phyloP scores from a whole-genome alignment of 78 protist genomes.

The Tieghemostelium lacteum region DNA sequence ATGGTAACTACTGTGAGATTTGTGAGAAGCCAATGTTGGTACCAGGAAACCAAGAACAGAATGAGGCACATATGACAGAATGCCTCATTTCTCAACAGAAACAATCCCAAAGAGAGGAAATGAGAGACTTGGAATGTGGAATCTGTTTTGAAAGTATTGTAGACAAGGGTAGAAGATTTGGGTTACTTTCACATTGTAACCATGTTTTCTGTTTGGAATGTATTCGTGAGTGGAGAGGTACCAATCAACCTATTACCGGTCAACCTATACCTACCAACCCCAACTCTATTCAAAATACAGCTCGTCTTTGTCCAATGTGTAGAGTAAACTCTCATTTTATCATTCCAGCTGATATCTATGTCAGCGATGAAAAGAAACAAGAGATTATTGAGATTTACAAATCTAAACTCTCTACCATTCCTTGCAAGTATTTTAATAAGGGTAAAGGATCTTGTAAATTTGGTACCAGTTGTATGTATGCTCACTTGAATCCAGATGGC shows the following conservation, averaged over 20 bases:
- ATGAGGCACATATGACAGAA: slow-evolving; percentile 37
- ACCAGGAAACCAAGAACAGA: slow-evolving; percentile 29
- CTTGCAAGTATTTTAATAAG: slow-evolving; percentile 72
- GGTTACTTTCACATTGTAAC: slow-evolving; percentile 50
- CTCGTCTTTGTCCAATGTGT: slow-evolving; percentile 69
- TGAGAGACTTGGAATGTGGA: slow-evolving; percentile 62
- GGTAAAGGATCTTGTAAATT: slow-evolving; percentile 71
- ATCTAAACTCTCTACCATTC: slow-evolving; percentile 43
- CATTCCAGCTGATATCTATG: slow-evolving; percentile 65
- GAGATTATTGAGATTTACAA: slow-evolving; percentile 60
- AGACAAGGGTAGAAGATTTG: slow-evolving; percentile 57
- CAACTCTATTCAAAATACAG: not conserved
- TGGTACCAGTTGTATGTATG: slow-evolving; percentile 74
- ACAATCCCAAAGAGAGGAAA: slow-evolving; percentile 24
- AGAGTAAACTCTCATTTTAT: slow-evolving; percentile 42
- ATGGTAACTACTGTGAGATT: slow-evolving; percentile 42
- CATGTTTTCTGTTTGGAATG: slow-evolving; percentile 78
- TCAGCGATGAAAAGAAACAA: slow-evolving; percentile 45
- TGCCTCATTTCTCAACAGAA: slow-evolving; percentile 23
- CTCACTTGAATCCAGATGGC: slow-evolving; percentile 60
- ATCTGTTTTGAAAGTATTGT: slow-evolving; percentile 69
- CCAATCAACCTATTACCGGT: not conserved
- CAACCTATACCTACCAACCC: too few species aligned
- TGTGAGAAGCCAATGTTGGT: slow-evolving; percentile 38
- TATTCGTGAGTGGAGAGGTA: slow-evolving; percentile 75